Conservation (phyloP, 2,329 filamentous ascomycete species). For the Penicillium sp. region DNA sequence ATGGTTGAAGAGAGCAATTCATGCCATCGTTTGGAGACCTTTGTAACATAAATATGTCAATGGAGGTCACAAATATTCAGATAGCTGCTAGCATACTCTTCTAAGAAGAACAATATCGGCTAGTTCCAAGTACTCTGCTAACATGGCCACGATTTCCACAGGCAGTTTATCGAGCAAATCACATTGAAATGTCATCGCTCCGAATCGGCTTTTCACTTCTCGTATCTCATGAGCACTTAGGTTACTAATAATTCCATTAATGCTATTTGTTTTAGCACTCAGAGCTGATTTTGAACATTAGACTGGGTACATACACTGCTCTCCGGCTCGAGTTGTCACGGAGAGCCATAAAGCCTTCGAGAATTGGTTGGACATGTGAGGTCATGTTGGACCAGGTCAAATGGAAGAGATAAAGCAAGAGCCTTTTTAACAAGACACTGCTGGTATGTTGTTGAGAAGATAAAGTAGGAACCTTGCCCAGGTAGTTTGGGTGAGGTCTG, state of each 20-base stretch:
- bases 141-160: slow-evolving; percentile 30
- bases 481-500: background rate
- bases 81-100: slow-evolving; percentile 21
- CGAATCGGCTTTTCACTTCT: slow-evolving; percentile 23
- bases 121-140: slow-evolving; percentile 28
- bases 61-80: background rate
- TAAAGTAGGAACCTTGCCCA: too few species aligned
- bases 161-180: slow-evolving; percentile 37
- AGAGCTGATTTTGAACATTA: background rate
- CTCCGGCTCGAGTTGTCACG: slow-evolving; percentile 20
- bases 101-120: slow-evolving; percentile 29
- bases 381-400: background rate
- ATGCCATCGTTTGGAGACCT: slow-evolving; percentile 38
- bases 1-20: slow-evolving; percentile 27
- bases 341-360: slow-evolving; percentile 24
- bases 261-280: slow-evolving; percentile 19
- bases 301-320: slow-evolving; percentile 9
- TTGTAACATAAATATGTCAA: background rate
- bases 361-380: slow-evolving; percentile 5
- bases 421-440: background rate
- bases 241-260: slow-evolving; percentile 27
- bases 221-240: slow-evolving; percentile 33
- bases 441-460: too few species aligned
- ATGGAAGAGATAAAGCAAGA: background rate
- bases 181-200: slow-evolving; percentile 25